These are phyloP conservation scores for Pseudogymnoascus sp. DNA, from an alignment of 2,329 filamentous ascomycete species.

Conservation along the genomic window DNA sequence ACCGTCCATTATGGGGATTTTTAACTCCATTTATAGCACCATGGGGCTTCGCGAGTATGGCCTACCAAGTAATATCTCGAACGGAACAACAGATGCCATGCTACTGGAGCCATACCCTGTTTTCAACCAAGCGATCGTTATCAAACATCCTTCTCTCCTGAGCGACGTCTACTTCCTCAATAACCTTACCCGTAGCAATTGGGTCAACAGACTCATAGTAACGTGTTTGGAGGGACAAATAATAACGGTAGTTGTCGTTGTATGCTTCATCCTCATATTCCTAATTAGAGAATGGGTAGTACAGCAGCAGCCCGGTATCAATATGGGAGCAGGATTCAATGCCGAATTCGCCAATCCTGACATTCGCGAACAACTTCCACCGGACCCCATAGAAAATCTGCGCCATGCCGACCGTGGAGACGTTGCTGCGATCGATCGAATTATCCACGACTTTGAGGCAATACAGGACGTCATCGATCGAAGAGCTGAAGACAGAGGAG, in stretches of 20 bases:
- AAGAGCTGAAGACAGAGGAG: constrained; percentile 13
- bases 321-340: constrained; percentile 55
- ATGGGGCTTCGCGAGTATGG: neutral
- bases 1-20: neutral
- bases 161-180: constrained; percentile 49
- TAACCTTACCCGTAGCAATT: constrained; percentile 58
- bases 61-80: neutral
- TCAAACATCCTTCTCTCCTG: constrained; percentile 37
- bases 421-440: constrained; percentile 11
- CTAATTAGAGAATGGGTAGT: constrained; percentile 96
- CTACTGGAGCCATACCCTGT: neutral
- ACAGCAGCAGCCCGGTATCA: constrained; percentile 89
- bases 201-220: constrained; percentile 70
- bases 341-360: constrained; percentile 47
- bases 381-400: constrained; percentile 13
- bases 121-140: neutral
- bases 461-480: neutral
- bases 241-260: constrained; percentile 83
- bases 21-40: neutral
- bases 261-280: constrained; percentile 94
- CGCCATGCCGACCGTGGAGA: constrained; percentile 1
- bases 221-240: constrained; percentile 85
- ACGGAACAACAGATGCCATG: neutral
- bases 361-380: constrained; percentile 17
- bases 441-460: constrained; percentile 12